These are phyloP conservation scores for Bryoglossum gracile DNA, from an alignment of 495 filamentous ascomycete genomes.

Conservation along the genomic window DNA sequence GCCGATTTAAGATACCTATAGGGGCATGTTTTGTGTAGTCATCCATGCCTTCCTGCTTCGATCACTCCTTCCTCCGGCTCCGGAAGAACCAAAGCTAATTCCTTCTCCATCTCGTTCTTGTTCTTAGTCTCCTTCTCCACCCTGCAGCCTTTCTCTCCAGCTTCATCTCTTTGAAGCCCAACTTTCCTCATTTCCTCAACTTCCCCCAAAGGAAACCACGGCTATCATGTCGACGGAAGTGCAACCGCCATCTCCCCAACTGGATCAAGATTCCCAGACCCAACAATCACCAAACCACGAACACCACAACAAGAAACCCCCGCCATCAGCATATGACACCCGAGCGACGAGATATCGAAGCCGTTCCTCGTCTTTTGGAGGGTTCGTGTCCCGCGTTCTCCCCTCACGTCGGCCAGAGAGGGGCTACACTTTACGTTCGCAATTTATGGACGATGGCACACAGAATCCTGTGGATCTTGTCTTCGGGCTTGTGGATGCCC, in stretches of 20 bases:
- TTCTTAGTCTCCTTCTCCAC: background rate
- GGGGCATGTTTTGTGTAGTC: no score
- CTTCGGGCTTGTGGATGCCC: background rate
- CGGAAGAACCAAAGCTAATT: no score
- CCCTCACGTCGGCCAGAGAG: constrained; percentile 38
- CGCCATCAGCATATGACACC: constrained; percentile 1
- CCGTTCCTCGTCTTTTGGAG: constrained; percentile 27
- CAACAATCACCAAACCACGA: background rate
- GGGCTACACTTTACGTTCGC: constrained; percentile 31
- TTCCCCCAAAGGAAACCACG: background rate
- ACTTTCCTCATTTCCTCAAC: background rate
- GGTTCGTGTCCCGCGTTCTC: constrained; percentile 31
- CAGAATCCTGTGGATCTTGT: constrained; percentile 8
- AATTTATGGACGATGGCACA: constrained; percentile 19
- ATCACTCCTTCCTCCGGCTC: constrained; percentile 15
- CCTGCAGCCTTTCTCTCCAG: background rate
- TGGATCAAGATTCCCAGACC: background rate
- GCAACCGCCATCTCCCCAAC: constrained; percentile 7
- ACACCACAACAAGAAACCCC: background rate
- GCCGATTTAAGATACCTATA: no score
- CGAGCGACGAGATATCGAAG: constrained; percentile 8
- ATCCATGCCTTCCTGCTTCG: no score
- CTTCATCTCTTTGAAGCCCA: background rate
- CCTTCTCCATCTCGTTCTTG: no score
- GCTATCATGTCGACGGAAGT: constrained; percentile 5